These are phyloP conservation scores for Emmonsiellopsis sp. DNA, from an alignment of 2,329 filamentous ascomycete genomes.

Conservation along the genomic window DNA sequence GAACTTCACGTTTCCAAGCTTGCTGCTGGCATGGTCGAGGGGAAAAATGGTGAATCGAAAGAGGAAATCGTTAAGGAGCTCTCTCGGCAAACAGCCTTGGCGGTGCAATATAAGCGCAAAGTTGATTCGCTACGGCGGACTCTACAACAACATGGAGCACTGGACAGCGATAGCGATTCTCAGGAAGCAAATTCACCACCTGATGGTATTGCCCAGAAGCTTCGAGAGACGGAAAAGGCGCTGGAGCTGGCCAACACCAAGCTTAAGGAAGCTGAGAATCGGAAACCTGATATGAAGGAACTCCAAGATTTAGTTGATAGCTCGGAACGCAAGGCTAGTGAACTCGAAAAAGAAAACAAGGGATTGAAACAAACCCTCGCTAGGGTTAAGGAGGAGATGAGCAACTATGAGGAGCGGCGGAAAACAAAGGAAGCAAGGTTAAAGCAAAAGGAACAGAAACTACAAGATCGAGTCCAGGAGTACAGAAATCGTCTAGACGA, in stretches of 20 bases:
- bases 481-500: constrained; percentile 31
- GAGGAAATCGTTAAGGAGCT: constrained; percentile 34
- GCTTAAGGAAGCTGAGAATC: constrained; percentile 23
- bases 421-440: constrained; percentile 33
- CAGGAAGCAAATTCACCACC: constrained; percentile 12
- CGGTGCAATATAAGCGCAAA: constrained; percentile 36
- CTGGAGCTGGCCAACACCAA: constrained; percentile 25
- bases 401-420: constrained; percentile 32
- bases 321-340: constrained; percentile 31
- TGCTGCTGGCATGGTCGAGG: constrained; percentile 29
- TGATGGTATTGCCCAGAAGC: constrained; percentile 16
- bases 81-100: constrained; percentile 34
- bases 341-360: constrained; percentile 32
- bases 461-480: constrained; percentile 31
- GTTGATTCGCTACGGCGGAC: constrained; percentile 26
- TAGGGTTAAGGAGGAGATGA: constrained; percentile 33
- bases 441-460: constrained; percentile 30
- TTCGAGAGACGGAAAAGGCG: constrained; percentile 24
- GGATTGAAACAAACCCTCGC: constrained; percentile 31
- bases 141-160: constrained; percentile 31
- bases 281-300: constrained; percentile 23
- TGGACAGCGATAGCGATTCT: constrained; percentile 21
- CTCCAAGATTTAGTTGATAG: constrained; percentile 26
- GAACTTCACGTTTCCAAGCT: constrained; percentile 33
- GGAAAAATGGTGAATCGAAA: constrained; percentile 20